Evolutionary conservation across 1,284 basidiomycete species (phyloP), one percentile per base, ranked within the genome.

Genomic region (Apiotrichum veenhuisii): DNA sequence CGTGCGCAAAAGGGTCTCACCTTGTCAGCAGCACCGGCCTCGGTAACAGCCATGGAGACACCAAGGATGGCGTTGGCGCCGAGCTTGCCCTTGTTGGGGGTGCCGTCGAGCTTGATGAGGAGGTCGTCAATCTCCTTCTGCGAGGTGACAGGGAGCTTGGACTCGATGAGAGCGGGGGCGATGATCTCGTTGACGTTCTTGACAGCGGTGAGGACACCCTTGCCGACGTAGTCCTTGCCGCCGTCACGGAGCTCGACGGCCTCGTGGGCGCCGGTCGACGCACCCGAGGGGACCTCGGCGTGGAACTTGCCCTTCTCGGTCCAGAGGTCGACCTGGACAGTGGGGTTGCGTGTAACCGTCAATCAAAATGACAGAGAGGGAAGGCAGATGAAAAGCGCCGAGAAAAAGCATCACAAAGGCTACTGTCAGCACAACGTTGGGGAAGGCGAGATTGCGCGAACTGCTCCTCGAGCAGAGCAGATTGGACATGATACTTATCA

Each of bases 51-150:
- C 78, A 98, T 98, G 64, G 91, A 96, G 71, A 99, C 91, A 80
- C 93, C 96, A 61, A 99, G 90, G 79, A 98, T 97, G 74, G 96
- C 96, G 80, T 99, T 99, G 63, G 96, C 96, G 71, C 96, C 96
- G 73, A 98, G 88, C 80, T 96, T 97, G 79, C 92, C 92, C 86
- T 99, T 99, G 88, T 99, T 99, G 67, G 90, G 82, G 58, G 93
- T 93, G 59, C 92, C 93, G 76, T 98, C 95, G 72, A 93, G 86
- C 83, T 98, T 95, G 86, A 98, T 95, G 76, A 99, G 84, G 82
- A 98, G 89, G 80, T 97, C 90, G 76, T 99, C 96, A 71, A 99
- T 86, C 70, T 95, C 91, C 81, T 92, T 94, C 80, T 99, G 96
- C 65, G 88, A 80, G 66, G 90, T 93, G 75, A 96, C 92, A 58